A percentile compares a stretch with the other conserved stretches of the same genome.
phyloP scores from a whole-genome alignment of 2,329 filamentous ascomycete genomes.

The Aspergillus phoenicis region DNA sequence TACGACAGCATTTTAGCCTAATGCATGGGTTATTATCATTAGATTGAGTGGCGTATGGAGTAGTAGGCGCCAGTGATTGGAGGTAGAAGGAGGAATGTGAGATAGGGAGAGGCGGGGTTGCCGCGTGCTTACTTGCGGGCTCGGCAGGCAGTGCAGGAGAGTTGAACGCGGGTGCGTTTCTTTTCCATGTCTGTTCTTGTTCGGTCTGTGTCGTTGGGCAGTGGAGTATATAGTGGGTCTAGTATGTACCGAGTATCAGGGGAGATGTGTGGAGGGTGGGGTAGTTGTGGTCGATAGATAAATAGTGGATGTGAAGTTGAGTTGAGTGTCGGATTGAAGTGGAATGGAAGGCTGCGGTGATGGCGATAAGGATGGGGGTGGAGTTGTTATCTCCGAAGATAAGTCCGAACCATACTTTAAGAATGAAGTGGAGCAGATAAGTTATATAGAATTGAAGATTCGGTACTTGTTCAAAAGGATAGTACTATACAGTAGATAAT shows the following conservation, averaged over 20 bases:
- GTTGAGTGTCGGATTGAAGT: too few relatives aligned
- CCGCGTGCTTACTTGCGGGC: conserved; percentile 34
- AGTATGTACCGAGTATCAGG: neutral
- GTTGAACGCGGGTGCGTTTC: conserved; percentile 41
- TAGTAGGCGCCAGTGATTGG: conserved; percentile 1
- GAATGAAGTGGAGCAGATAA: neutral
- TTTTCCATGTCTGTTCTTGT: conserved; percentile 15
- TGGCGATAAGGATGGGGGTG: neutral
- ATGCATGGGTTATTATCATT: too few relatives aligned
- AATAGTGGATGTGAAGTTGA: neutral
- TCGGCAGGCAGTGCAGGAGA: conserved; percentile 43
- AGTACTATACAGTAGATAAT: too few relatives aligned
- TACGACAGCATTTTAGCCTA: conserved; percentile 42
- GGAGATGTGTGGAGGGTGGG: too few relatives aligned
- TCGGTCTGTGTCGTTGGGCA: neutral
- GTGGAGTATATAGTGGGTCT: neutral
- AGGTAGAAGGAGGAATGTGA: neutral
- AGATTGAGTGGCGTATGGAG: neutral
- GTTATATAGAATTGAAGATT: too few relatives aligned
- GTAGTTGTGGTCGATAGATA: too few relatives aligned
- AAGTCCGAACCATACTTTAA: neutral
- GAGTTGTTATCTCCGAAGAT: neutral
- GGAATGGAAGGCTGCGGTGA: too few relatives aligned
- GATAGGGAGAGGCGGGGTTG: neutral
- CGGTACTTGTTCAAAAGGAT: too few relatives aligned